Base-by-base conservation (phyloP, 2,329 filamentous ascomycete genomes). In the Aaosphaeria arxii region DNA sequence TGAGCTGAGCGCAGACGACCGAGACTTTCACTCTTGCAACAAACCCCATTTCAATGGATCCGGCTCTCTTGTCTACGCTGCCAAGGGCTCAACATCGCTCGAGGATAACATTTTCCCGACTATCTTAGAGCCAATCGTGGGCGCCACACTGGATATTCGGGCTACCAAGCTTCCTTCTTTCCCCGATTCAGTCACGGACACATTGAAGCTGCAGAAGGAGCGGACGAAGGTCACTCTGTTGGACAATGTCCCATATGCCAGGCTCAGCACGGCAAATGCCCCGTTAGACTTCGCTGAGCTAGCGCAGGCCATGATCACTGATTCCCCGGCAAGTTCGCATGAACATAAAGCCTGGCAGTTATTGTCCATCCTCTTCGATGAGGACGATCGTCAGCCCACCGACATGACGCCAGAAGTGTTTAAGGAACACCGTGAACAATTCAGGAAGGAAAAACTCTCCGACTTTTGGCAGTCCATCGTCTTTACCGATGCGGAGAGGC, bases 271-370 rank as follows among this genome's bases (percentile, higher is more conserved):
- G 1, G 66, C 72, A 5, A 73, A 77, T 48, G 70, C 69, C 2
- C 75, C 84, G 40, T 70, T 76, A n/a, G 71, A 74, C 1, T 77
- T 85, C 49, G 74, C 74, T 11, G 69, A 77, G 7, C 74, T 84
- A 47, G 75, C 75, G 29, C 68, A 74, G 44, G 62, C 67, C 13
- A 69, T 71, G 9, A 60, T 70, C 38, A 70, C 51, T 32, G 63
- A 66, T 31, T 71, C 70, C 5, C 52, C 61, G 4, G 65, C 64
- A 46, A 71, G 72, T 11, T 50, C 53, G 17, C 82, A 89, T 48
- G 89, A 95, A 70, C 83, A 84, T 61, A 77, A 84, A 11, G 84
- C 94, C 1, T 99, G 95, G 94, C 82, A 89, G 51, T 77, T 99
- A 33, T 86, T 89, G 1, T 88, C 88, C 48, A 85, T 96, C 35